phyloP scores from a whole-genome alignment of 768 basidiomycete genomes.

The Strobilomyces confusus region DNA sequence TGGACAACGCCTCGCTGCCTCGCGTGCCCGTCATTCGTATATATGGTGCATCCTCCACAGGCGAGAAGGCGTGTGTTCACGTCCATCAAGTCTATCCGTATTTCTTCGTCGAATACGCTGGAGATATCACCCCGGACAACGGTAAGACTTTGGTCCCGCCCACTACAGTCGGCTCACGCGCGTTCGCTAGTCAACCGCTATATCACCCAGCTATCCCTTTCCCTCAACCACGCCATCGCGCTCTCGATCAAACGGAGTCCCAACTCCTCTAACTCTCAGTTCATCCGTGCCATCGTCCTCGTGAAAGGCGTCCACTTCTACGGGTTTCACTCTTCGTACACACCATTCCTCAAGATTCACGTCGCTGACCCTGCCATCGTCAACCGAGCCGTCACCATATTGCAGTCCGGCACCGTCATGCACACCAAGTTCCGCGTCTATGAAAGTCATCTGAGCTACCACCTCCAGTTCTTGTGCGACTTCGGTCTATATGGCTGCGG shows the following conservation, averaged over 20 bases:
- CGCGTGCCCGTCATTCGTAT: conserved; percentile 82
- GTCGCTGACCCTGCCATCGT: conserved; percentile 67
- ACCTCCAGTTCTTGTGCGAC: conserved; percentile 92
- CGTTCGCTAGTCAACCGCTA: conserved; percentile 59
- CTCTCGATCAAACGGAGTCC: conserved; percentile 76
- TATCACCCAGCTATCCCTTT: conserved; percentile 61
- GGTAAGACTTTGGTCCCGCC: conserved; percentile 41
- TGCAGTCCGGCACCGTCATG: conserved; percentile 83
- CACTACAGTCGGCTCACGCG: not conserved
- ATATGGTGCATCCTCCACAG: conserved; percentile 76
- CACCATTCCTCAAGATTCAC: conserved; percentile 85
- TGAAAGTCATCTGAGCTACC: conserved; percentile 87
- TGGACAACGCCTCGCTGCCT: conserved; percentile 60
- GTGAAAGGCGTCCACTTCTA: conserved; percentile 97
- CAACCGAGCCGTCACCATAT: conserved; percentile 66
- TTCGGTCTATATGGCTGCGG: conserved; percentile 94
- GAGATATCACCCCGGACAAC: conserved; percentile 54
- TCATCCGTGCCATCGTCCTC: conserved; percentile 71
- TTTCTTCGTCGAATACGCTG: conserved; percentile 51
- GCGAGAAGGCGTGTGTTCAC: conserved; percentile 80
- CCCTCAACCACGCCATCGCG: conserved; percentile 84
- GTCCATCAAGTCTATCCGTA: conserved; percentile 32
- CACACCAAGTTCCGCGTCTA: conserved; percentile 71
- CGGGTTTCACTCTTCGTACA: conserved; percentile 82
- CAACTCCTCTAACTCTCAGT: conserved; percentile 50